Base-by-base conservation (phyloP, 2,329 filamentous ascomycete genomes). In the Periglandula ipomoeae region DNA sequence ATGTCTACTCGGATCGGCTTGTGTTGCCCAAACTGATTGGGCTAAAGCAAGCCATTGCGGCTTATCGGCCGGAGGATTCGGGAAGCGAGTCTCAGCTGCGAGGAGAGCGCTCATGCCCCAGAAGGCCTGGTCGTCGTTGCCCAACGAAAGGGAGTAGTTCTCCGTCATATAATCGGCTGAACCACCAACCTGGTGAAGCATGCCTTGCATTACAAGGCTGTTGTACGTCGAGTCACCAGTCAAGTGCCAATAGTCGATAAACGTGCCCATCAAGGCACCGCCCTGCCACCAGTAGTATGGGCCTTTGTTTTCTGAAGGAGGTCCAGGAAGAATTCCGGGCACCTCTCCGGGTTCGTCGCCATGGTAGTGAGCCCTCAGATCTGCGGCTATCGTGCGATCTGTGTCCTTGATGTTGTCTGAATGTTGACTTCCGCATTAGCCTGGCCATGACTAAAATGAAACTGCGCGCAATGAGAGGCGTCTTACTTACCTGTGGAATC, bases 101-200 rank as follows among this genome's bases (percentile, higher is more conserved):
- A 71, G 68, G 68, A 81, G 82, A 68, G 46, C 78, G 71, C 45
- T 84, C 72, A 83, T 74, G 38, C 73, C 80, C 81, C 80, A 84
- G 63, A 81, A 82, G 11, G 70, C 75, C 64, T 84, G 81, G 58
- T 84, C 80, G 53, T 84, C 80, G 58, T 82, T 84, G 50, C 79
- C 78, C 45, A 74, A 63, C 1, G 68, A 70, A 5, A 65, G 62
- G 2, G 73, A 74, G 49, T 71, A 67, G 60, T 78, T 78, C 11
- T 59, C 55, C 2, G 77, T 77, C 71, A 78, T 77, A 59, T 73
- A 81, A 55, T 79, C 70, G 44, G 68, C 55, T 48, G 73, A 66
- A 4, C 69, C 65, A 15, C 76, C 76, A 30, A 70, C 65, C 58
- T 81, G 78, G 55, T 70, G 72, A 32, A 73, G 65, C 61, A 81